Evolutionary conservation across 495 filamentous ascomycete species (phyloP), one percentile per base, ranked within the genome.

Genomic region (Podospora australis): DNA sequence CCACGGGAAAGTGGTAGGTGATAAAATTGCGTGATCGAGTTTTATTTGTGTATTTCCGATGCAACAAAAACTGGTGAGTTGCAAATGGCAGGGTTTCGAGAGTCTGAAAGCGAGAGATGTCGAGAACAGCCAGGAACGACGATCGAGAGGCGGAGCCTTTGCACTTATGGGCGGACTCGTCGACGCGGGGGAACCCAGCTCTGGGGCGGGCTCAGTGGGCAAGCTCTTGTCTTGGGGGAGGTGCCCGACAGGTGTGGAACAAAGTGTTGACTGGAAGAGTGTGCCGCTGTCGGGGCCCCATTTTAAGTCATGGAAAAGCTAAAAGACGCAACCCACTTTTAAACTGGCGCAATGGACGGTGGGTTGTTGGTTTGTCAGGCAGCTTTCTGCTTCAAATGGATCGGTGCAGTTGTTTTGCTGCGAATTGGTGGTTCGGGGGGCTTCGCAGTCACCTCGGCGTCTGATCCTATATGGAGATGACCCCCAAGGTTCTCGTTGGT

Each of bases 321-420:
- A 56, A 60, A 57, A 55, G 52, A 52, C 54, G 58, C 54, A 61
- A 53, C 45, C 50, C 53, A 53, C 50, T 51, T 23, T 49, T 53
- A 42, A 26, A 46, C 50, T 56, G 38, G 28, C 54, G 50, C 51
- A 54, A 56, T 56, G 20, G 17, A 14, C n/a, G n/a, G n/a, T n/a
- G n/a, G n/a, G n/a, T n/a, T n/a, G n/a, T n/a, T n/a, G 7, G 8
- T 34, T 14, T 22, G 24, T 14, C 11, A 9, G n/a, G 9, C 5
- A 19, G 20, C 4, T 30, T 13, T 30, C 6, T 6, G 26, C 6
- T 6, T 30, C 6, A 6, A 30, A 13, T 6, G 6, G 14, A 19
- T 8, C 3, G 36, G n/a, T 39, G 16, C 14, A 19, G 38, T 14
- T 20, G 39, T 22, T 13, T 19, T 14, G 20, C 22, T 41, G 39